Evolutionary conservation across 1,284 basidiomycete species (phyloP), one percentile per base, ranked within the genome.

Genomic region (Heterobasidion irregulare): DNA sequence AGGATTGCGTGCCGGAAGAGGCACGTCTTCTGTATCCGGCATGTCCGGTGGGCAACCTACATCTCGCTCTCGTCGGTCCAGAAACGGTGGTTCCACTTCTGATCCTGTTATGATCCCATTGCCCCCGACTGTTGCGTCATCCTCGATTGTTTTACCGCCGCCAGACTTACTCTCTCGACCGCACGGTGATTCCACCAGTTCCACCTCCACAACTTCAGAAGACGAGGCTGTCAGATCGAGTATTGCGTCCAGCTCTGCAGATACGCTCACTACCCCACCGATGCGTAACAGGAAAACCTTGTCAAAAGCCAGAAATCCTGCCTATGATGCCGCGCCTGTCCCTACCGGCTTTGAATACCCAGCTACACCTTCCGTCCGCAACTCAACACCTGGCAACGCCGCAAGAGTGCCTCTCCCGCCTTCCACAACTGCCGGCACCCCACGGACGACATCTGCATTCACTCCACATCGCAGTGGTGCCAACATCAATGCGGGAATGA

Each of bases 321-420:
- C 63, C n/a, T 68, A 68, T 50, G 64, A 59, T 1, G 58, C 62
- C 2, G 67, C 67, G 3, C 65, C 64, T 3, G 50, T 61, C 2
- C 56, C 62, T 1, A n/a, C 56, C 8, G 61, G 60, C 7, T 44
- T 64, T 18, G 46, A 53, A 26, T 68, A 68, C 12, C 66, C 67
- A 8, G 56, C 62, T 7, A 65, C 64, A 3, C 66, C 67, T 2
- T 57, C 56, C 2, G 19, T 52, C 34, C 53, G 53, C 13, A 43
- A n/a, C 12, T 26, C 47, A 26, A 49, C 53, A 19, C 43, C 52
- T 5, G 34, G 26, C 16, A 44, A 50, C 33, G 59, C 65, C 0
- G 56, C 60, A 15, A 36, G 57, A 6, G 54, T 59, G 9, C 58
- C 65, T 10, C 57, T 64, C 26, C 63, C 64, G 3, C 57, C 64